These are phyloP conservation scores for Hortiboletus campestris DNA, from an alignment of 768 basidiomycete species.

Conservation along the genomic window DNA sequence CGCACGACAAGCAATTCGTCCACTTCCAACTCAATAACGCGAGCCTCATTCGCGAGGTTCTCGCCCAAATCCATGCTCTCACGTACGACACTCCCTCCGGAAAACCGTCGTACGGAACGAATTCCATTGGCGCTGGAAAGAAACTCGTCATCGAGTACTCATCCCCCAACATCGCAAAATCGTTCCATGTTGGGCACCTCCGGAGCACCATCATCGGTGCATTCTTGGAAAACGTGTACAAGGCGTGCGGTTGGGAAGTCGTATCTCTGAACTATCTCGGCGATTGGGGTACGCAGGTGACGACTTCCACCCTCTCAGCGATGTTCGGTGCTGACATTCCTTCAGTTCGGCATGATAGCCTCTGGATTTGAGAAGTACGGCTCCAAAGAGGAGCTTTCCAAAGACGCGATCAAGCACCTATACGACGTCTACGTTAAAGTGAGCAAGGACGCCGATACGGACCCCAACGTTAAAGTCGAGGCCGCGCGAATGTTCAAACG, in stretches of 20 bases:
- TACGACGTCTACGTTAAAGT: slow-evolving; percentile 95
- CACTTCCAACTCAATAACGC: slow-evolving; percentile 72
- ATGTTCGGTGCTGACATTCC: not conserved
- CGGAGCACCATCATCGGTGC: slow-evolving; percentile 99
- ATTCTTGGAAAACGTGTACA: slow-evolving; percentile 88
- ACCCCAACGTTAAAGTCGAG: slow-evolving; percentile 68
- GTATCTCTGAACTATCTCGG: slow-evolving; percentile 90
- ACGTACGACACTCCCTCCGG: slow-evolving; percentile 61
- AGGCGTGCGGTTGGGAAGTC: slow-evolving; percentile 92
- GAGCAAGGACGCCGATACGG: slow-evolving; percentile 75
- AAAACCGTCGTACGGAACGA: slow-evolving; percentile 78
- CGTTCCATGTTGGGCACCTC: slow-evolving; percentile 96
- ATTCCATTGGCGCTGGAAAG: slow-evolving; percentile 74
- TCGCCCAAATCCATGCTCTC: slow-evolving; percentile 71
- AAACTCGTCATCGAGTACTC: slow-evolving; percentile 89
- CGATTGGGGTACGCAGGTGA: slow-evolving; percentile 97
- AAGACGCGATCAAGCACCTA: slow-evolving; percentile 92
- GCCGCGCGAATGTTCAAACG: slow-evolving; percentile 89
- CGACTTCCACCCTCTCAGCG: too few species aligned
- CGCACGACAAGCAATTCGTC: slow-evolving; percentile 76
- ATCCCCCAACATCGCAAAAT: slow-evolving; percentile 96
- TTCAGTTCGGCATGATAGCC: slow-evolving; percentile 82
- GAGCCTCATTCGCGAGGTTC: slow-evolving; percentile 62
- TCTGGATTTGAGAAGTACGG: slow-evolving; percentile 93
- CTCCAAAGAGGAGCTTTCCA: slow-evolving; percentile 74